These are phyloP conservation scores for Tritrichomonas musculus DNA, from an alignment of 208 protist genomes.

Conservation along the genomic window DNA sequence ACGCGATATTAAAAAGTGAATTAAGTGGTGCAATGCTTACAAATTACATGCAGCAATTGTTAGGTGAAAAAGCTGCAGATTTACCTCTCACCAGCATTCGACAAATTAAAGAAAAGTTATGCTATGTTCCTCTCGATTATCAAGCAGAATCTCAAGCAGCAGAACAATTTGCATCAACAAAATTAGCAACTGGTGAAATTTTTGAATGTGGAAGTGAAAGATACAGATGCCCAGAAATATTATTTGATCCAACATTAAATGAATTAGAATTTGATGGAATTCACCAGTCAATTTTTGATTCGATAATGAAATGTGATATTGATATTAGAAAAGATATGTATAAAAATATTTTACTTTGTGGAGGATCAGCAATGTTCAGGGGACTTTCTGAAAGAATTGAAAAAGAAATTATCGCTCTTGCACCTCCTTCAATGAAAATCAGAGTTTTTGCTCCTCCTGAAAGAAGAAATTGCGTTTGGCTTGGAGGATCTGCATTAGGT, in stretches of 20 bases:
- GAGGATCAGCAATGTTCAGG: constrained; percentile 56
- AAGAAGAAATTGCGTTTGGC: constrained; percentile 66
- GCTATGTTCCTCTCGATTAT: constrained; percentile 62
- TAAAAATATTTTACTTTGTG: constrained; percentile 56
- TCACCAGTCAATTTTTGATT: not conserved
- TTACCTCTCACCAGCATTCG: constrained; percentile 59
- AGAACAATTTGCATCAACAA: constrained; percentile 38
- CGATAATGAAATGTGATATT: constrained; percentile 61
- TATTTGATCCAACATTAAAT: constrained; percentile 67
- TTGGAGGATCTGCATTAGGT: constrained; percentile 48
- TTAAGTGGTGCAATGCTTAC: constrained; percentile 65
- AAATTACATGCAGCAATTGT: constrained; percentile 56
- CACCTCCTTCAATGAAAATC: constrained; percentile 53
- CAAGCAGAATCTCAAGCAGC: constrained; percentile 53
- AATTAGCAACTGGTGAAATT: constrained; percentile 62
- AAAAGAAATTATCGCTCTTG: constrained; percentile 61
- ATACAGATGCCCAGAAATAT: constrained; percentile 62
- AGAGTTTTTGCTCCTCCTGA: constrained; percentile 59
- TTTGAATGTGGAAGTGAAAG: constrained; percentile 56
- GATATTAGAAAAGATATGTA: constrained; percentile 60
- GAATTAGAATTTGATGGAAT: not conserved
- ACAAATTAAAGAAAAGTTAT: constrained; percentile 67
- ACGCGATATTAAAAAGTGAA: constrained; percentile 60
- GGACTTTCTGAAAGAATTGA: constrained; percentile 88
- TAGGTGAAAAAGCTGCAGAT: constrained; percentile 58